These are phyloP conservation scores for Epicoccum sorghinum DNA, from an alignment of 2,329 filamentous ascomycete species.

Conservation along the genomic window DNA sequence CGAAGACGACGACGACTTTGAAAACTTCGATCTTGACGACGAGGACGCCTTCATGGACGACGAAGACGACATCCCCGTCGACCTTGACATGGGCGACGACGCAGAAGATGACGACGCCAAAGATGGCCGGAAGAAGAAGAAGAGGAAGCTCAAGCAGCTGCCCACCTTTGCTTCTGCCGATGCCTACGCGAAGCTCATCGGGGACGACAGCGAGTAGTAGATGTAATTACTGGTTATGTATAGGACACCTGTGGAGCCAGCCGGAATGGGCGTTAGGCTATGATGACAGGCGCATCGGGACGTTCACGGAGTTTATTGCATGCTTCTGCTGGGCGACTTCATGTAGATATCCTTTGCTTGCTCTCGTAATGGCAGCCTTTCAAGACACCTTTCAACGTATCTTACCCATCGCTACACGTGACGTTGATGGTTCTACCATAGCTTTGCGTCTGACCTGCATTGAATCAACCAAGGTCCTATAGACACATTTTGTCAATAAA, in stretches of 20 bases:
- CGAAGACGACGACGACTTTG: slow-evolving; percentile 47
- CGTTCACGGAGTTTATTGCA: slow-evolving; percentile 16
- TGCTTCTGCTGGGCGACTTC: slow-evolving; percentile 14
- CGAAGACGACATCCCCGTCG: slow-evolving; percentile 61
- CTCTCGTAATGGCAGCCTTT: slow-evolving; percentile 26
- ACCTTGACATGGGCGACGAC: slow-evolving; percentile 51
- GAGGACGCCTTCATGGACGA: slow-evolving; percentile 62
- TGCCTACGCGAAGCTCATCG: slow-evolving; percentile 88
- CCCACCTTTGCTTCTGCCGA: slow-evolving; percentile 93
- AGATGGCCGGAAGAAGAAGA: slow-evolving; percentile 64
- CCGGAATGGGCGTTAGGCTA: slow-evolving; percentile 16
- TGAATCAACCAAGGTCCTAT: no score
- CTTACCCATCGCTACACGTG: no score
- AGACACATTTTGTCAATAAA: no score
- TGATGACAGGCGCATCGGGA: slow-evolving; percentile 20
- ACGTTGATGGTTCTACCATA: no score
- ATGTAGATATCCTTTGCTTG: slow-evolving; percentile 44
- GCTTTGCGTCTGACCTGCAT: no score
- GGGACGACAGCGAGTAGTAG: slow-evolving; percentile 51
- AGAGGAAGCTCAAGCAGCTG: slow-evolving; percentile 84
- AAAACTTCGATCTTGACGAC: slow-evolving; percentile 55
- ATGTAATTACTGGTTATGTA: slow-evolving; percentile 16
- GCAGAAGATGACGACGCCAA: slow-evolving; percentile 51
- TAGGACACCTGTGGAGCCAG: slow-evolving; percentile 17
- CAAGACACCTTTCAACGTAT: neutral